Base-by-base conservation (phyloP, 495 filamentous ascomycete genomes). In the Lophium mytilinum region DNA sequence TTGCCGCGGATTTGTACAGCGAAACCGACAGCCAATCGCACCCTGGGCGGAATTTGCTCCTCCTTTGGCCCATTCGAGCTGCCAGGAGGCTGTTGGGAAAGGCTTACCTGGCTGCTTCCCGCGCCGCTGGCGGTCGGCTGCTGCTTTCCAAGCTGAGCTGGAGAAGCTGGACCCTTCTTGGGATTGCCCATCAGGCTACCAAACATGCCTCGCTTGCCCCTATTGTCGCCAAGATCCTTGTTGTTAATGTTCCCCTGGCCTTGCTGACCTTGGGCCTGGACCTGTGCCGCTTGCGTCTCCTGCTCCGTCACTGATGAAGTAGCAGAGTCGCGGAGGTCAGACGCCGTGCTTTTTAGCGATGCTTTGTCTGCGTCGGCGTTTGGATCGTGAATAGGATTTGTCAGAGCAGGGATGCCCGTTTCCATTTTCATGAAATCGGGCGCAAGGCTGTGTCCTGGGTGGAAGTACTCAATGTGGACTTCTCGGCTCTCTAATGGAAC, bases 401-500 rank as follows among this genome's bases (percentile, higher is more conserved):
- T 80, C 35, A 97, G 74, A 0, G 88, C 73, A 6, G 91, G 89
- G 11, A 96, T 77, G 9, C 79, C 78, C 45, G 83, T 78, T 71
- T 97, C 94, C 9, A 87, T 71, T 60, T 90, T 95, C 92, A 96
- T 96, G 61, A 85, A 76, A 21, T 81, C 77, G 7, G 80, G 75
- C 57, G 82, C 74, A 54, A 95, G 75, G 30, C 73, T 60, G 46
- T 79, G 74, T 47, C 89, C 88, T 0, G 93, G 92, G 37, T 80
- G 70, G 52, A 90, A 84, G 64, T 96, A 97, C 58, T 86, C 81
- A 54, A 98, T 86, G 47, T 81, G 83, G 14, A 98, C 86, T 63
- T 97, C 94, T 60, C 93, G 82, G 60, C 88, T 90, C 72, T 98
- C 93, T 10, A 95, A 72, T 0, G 94, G 93, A 48, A 97, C 75